phyloP scores from a whole-genome alignment of 352 stramenopile genomes.

The Globisporangium paddicum region DNA sequence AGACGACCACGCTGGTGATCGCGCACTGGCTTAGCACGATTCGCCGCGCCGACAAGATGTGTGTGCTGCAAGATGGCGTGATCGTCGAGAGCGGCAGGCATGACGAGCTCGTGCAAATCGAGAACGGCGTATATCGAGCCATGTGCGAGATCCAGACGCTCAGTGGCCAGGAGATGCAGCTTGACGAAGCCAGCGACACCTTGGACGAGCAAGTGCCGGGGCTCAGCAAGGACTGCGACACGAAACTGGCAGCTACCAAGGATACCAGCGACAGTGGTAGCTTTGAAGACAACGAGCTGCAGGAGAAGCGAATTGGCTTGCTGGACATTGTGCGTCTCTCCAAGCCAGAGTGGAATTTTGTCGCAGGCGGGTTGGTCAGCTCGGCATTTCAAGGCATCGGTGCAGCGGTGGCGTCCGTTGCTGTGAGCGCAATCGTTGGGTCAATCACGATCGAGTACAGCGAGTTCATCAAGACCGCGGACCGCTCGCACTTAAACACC shows the following conservation, averaged over 20 bases:
- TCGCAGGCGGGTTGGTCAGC: not conserved
- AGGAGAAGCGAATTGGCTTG: not conserved
- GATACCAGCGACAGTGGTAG: conserved; percentile 17
- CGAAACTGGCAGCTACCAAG: conserved; percentile 21
- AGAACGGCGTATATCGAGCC: conserved; percentile 72
- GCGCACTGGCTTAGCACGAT: conserved; percentile 87
- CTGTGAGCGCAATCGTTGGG: not conserved
- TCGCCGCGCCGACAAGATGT: conserved; percentile 48
- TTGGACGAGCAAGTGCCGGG: not conserved
- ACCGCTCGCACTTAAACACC: conserved; percentile 11
- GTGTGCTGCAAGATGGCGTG: conserved; percentile 34
- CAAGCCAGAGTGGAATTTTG: not conserved
- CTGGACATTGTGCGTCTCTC: not conserved
- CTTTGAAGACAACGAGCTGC: not conserved
- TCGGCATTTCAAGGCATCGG: not conserved
- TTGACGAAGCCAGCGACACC: not conserved
- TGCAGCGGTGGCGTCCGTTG: not conserved
- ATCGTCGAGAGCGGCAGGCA: conserved; percentile 45
- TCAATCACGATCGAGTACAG: not conserved
- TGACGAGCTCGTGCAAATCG: conserved; percentile 40
- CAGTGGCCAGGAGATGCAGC: conserved; percentile 15
- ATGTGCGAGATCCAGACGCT: conserved; percentile 54
- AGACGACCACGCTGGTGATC: conserved; percentile 89
- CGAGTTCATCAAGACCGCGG: not conserved
- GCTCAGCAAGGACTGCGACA: conserved; percentile 7